phyloP scores from a whole-genome alignment of 768 basidiomycete genomes.

The Tylopilus cervinicoccineus region DNA sequence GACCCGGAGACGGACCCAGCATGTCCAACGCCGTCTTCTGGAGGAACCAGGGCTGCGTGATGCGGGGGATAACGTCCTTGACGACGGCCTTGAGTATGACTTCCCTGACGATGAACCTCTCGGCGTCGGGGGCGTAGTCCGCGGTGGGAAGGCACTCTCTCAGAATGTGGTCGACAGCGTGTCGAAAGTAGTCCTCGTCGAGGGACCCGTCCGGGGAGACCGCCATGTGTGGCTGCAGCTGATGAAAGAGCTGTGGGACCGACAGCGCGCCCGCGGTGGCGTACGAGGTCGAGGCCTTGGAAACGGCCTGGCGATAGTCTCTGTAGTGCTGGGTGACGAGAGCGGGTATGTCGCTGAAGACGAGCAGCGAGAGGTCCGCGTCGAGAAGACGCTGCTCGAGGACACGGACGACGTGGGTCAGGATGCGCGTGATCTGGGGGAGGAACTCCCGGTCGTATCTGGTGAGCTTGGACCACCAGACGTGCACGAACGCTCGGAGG shows the following conservation, averaged over 20 bases:
- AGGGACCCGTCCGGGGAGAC: conserved; percentile 59
- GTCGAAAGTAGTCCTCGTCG: conserved; percentile 75
- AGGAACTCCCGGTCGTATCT: conserved; percentile 82
- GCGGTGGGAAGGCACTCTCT: conserved; percentile 68
- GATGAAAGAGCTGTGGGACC: conserved; percentile 69
- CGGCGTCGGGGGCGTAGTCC: conserved; percentile 67
- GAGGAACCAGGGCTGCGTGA: conserved; percentile 91
- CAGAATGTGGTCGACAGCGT: conserved; percentile 74
- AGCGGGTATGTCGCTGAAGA: conserved; percentile 59
- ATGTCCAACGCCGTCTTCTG: conserved; percentile 64
- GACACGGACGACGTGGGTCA: conserved; percentile 52
- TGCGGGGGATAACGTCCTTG: conserved; percentile 58
- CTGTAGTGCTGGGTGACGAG: conserved; percentile 71
- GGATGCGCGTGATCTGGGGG: conserved; percentile 59
- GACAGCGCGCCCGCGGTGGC: conserved; percentile 61
- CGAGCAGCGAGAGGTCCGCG: conserved; percentile 55
- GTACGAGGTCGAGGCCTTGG: conserved; percentile 66
- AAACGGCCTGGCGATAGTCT: conserved; percentile 69
- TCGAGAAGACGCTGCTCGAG: conserved; percentile 56
- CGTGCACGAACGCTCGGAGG: conserved; percentile 71
- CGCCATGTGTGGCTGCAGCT: conserved; percentile 82
- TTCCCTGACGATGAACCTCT: conserved; percentile 84
- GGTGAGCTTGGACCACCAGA: conserved; percentile 85
- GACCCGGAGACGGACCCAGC: conserved; percentile 45
- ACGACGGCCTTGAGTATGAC: conserved; percentile 75